phyloP scores from a whole-genome alignment of 257 asterid genomes.

The Catharanthus roseus region DNA sequence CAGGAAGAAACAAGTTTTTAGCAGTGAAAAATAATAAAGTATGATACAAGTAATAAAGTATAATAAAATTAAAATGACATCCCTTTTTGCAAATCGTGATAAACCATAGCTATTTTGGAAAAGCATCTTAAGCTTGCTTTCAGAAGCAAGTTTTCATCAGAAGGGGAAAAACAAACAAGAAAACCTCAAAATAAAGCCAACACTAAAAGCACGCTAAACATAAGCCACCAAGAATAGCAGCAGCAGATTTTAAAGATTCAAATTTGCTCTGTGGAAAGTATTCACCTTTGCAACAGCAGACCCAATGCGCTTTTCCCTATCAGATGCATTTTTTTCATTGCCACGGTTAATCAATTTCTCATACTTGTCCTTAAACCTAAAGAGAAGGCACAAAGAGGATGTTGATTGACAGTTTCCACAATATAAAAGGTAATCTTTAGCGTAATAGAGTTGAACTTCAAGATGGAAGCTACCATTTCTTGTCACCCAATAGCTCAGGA shows the following conservation, averaged over 20 bases:
- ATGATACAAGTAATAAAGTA: too few species aligned
- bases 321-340: constrained; percentile 85
- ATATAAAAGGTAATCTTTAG: not conserved
- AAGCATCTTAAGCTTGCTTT: not conserved
- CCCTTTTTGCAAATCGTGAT: not conserved
- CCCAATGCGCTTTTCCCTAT: constrained; percentile 80
- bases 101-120: not conserved
- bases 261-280: not conserved
- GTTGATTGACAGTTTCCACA: not conserved
- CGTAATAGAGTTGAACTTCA: constrained; percentile 1
- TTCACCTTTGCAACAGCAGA: constrained; percentile 89
- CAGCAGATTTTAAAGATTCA: not conserved
- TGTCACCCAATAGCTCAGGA: constrained; percentile 87
- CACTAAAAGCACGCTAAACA: not conserved
- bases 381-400: constrained; percentile 8
- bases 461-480: constrained; percentile 54
- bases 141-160: not conserved
- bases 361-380: constrained; percentile 80
- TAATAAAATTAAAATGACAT: too few species aligned
- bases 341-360: constrained; percentile 79
- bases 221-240: not conserved
- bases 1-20: constrained; percentile 3
- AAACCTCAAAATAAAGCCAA: not conserved
- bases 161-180: not conserved
- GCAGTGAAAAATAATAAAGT: too few species aligned